phyloP scores from a whole-genome alignment of 1,284 basidiomycete species.

The Ganoderma boninense region DNA sequence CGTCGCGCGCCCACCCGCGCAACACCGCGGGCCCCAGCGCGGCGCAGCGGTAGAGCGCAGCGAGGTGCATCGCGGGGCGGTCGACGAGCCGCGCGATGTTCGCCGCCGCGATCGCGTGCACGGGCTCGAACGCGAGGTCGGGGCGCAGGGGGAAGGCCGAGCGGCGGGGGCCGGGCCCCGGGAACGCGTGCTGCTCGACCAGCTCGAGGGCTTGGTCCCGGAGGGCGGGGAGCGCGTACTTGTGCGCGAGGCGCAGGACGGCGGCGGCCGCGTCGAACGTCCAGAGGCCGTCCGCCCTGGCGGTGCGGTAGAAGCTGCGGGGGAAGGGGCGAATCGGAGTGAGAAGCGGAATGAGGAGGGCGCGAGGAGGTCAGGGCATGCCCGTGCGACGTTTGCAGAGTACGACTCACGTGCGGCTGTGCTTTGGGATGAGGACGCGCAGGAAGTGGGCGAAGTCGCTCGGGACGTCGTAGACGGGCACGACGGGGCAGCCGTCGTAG shows the following conservation, averaged over 20 bases:
- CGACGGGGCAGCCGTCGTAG: conserved; percentile 27
- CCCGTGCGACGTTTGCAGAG: too few species aligned
- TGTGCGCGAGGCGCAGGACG: too few species aligned
- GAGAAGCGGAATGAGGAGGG: too few species aligned
- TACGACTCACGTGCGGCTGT: neutral
- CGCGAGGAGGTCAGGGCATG: too few species aligned
- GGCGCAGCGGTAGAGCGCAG: neutral
- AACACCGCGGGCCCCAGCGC: neutral
- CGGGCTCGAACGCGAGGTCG: neutral
- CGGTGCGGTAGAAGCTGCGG: neutral
- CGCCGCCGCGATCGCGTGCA: neutral
- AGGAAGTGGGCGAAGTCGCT: conserved; percentile 17
- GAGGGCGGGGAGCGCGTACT: too few species aligned
- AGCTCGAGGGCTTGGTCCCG: too few species aligned
- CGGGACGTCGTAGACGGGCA: conserved; percentile 24
- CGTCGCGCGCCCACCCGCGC: neutral
- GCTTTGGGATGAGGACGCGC: neutral
- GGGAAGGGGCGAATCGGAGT: too few species aligned
- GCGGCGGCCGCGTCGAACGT: neutral
- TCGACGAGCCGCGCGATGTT: neutral
- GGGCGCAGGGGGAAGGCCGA: neutral
- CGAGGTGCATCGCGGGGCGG: neutral
- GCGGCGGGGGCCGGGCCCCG: neutral
- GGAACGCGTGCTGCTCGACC: neutral
- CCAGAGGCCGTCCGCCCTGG: neutral